Percentiles rank a stretch among this genome's conserved stretches.
phyloP scores from a whole-genome alignment of 2,329 filamentous ascomycete genomes.

The Orbilia quercus region DNA sequence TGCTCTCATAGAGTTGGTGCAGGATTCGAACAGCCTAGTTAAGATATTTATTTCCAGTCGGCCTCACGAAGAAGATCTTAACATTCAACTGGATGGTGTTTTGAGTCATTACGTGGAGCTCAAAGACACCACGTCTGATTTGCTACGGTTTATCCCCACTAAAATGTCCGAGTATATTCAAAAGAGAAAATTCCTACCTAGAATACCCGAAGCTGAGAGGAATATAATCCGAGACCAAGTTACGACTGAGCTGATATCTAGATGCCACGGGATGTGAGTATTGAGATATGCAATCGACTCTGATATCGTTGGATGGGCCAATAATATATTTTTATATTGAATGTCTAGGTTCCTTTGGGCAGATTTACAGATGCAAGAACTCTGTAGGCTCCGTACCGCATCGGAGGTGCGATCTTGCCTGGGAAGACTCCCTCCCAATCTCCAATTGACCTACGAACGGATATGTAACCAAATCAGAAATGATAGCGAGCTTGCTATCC shows the following conservation, averaged over 20 bases:
- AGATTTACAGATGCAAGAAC: constrained; percentile 50
- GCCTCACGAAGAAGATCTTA: constrained; percentile 37
- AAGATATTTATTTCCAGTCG: constrained; percentile 62
- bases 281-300: no score
- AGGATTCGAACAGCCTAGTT: constrained; percentile 58
- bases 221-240: constrained; percentile 29
- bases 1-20: constrained; percentile 59
- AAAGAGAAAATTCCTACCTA: not conserved
- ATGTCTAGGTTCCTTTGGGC: constrained; percentile 58
- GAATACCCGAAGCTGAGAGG: not conserved
- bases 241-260: constrained; percentile 10
- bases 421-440: constrained; percentile 27
- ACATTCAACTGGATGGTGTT: constrained; percentile 60
- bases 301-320: no score
- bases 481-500: not conserved
- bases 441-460: constrained; percentile 36
- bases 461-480: constrained; percentile 30
- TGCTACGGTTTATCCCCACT: constrained; percentile 13
- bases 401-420: constrained; percentile 32
- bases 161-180: constrained; percentile 7
- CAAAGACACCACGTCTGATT: constrained; percentile 27
- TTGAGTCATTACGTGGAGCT: constrained; percentile 38
- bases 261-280: constrained; percentile 56
- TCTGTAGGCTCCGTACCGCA: constrained; percentile 39
- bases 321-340: no score